Evolutionary conservation across 805 yeast genomes (phyloP).

Genomic region (Candida nanaspora): DNA sequence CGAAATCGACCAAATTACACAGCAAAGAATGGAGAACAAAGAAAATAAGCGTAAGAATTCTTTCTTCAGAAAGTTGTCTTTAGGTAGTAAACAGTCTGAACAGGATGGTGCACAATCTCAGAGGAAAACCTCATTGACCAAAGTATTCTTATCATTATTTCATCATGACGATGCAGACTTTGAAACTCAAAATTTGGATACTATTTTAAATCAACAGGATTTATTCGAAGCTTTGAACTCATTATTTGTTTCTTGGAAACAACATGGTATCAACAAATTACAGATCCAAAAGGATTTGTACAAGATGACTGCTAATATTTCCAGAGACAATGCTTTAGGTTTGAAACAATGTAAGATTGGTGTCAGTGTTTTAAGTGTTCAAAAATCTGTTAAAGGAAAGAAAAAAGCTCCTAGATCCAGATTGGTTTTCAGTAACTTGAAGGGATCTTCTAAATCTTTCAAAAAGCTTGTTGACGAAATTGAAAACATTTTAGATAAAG

Average conservation of each 20-base stretch:
- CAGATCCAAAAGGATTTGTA: constrained; percentile 33
- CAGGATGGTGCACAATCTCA: constrained; percentile 3
- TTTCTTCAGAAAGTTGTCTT: constrained; percentile 42
- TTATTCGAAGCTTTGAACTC: constrained; percentile 59
- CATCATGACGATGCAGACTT: constrained; percentile 21
- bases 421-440: constrained; percentile 51
- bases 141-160: constrained; percentile 35
- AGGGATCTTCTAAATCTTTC: constrained; percentile 60
- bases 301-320: constrained; percentile 53
- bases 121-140: constrained; percentile 17
- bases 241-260: constrained; percentile 59
- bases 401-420: constrained; percentile 32
- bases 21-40: neutral
- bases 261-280: constrained; percentile 59
- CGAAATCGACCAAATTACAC: constrained; percentile 8
- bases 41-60: constrained; percentile 12
- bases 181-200: constrained; percentile 27
- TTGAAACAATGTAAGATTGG: constrained; percentile 59
- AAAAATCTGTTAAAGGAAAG: constrained; percentile 8
- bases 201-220: constrained; percentile 38
- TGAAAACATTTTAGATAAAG: constrained; percentile 57
- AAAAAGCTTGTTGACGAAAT: constrained; percentile 54
- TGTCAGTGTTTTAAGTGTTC: constrained; percentile 40
- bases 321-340: constrained; percentile 54
- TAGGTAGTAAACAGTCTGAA: constrained; percentile 30